These are phyloP conservation scores for Cenococcum geophilum DNA, from an alignment of 495 filamentous ascomycete species.

Conservation along the genomic window DNA sequence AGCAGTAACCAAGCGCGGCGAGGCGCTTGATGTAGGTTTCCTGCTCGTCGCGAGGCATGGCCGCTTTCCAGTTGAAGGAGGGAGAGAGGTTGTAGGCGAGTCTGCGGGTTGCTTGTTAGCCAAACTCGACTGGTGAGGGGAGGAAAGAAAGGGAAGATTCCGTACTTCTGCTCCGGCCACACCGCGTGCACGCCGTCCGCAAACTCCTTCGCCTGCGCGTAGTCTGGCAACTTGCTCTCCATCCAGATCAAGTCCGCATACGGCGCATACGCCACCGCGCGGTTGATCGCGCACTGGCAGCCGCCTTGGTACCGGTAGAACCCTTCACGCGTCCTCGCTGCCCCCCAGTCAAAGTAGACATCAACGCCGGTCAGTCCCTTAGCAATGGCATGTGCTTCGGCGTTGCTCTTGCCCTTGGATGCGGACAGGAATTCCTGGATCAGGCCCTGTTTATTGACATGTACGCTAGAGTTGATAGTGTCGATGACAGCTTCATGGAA, in stretches of 20 bases:
- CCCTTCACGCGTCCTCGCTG: slow-evolving; percentile 83
- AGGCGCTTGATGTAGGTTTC: slow-evolving; percentile 95
- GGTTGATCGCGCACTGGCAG: slow-evolving; percentile 85
- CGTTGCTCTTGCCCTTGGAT: slow-evolving; percentile 77
- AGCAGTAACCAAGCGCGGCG: slow-evolving; percentile 84
- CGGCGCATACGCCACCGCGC: slow-evolving; percentile 85
- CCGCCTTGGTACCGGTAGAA: slow-evolving; percentile 90
- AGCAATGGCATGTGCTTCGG: slow-evolving; percentile 76
- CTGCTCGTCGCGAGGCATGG: slow-evolving; percentile 89
- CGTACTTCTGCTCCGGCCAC: slow-evolving; percentile 93
- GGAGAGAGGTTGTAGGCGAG: slow-evolving; percentile 96
- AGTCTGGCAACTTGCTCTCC: slow-evolving; percentile 96
- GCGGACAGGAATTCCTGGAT: slow-evolving; percentile 57
- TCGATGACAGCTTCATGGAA: slow-evolving; percentile 87
- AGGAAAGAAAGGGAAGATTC: slow-evolving; percentile 14
- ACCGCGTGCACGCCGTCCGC: slow-evolving; percentile 89
- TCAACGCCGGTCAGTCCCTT: slow-evolving; percentile 75
- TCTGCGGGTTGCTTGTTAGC: slow-evolving; percentile 40
- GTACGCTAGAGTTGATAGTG: slow-evolving; percentile 60
- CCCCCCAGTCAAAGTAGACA: slow-evolving; percentile 89
- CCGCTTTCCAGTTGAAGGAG: slow-evolving; percentile 99
- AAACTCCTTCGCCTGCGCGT: slow-evolving; percentile 85
- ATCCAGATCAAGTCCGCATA: slow-evolving; percentile 98
- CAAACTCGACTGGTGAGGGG: background rate
- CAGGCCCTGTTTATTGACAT: slow-evolving; percentile 62